Base-by-base conservation (phyloP, 345 rosid species). In the Alliaria petiolata region DNA sequence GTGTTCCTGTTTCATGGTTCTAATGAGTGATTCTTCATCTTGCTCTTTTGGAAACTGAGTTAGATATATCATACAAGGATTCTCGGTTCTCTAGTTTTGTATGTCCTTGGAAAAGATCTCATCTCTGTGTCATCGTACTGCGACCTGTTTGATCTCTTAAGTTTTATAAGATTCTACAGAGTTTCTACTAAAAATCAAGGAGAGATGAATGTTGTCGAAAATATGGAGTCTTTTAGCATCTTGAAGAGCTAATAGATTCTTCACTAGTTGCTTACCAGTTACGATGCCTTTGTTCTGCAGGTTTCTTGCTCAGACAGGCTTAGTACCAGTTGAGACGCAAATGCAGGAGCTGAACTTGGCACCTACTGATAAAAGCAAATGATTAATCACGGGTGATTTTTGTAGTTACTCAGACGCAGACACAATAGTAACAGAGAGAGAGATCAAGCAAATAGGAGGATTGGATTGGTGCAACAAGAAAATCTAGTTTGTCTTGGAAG, bases 281-380 rank as follows among this genome's bases (percentile, higher is more conserved):
- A 70, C 19, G 3, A 7, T 71, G 57, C 52, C 17, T 65, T 64
- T 67, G 10, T 28, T 65, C 14, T 81, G 80, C 82, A 93, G 98
- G 98, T 93, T 86, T 81, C 96, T 91, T 67, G 83, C 83, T 8
- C 86, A 91, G 81, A 87, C 89, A 19, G 97, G 96, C 55, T 73
- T 91, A 59, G 97, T 91, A 63, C 81, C 86, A 55, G 81, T 93
- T 57, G 95, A 93, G 64, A 81, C 75, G 59, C 98, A 92, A 81
- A 85, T 89, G 96, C 83, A 49, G 78, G 97, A 91, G 69, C 50
- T 93, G 77, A 76, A 85, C 70, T 81, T 89, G 77, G 69, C 58
- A 72, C 95, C 89, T 12, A 50, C 80, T 33, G 82, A 84, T 81
- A 79, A 65, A 47, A 74, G 22, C 19, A 53, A 81, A 15, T 75